Percentiles rank a stretch among this genome's conserved stretches.
Conservation (phyloP, 1,139 yeast genomes). For the Suhomyces taliae region DNA sequence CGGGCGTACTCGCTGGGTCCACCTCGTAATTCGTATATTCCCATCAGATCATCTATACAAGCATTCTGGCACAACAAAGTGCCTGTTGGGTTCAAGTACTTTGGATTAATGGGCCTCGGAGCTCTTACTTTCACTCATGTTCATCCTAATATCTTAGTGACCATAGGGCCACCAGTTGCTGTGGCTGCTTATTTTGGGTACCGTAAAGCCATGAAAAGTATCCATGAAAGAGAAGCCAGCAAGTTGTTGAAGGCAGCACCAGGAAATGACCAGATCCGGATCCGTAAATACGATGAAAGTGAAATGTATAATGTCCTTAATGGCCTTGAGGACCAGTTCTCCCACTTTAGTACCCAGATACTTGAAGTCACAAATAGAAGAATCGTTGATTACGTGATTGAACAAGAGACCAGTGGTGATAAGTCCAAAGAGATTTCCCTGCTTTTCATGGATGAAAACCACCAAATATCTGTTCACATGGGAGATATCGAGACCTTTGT, state of each 20-base stretch:
- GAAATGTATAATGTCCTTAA: slow-evolving; percentile 28
- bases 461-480: slow-evolving; percentile 27
- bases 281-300: slow-evolving; percentile 37
- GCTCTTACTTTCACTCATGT: slow-evolving; percentile 36
- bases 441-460: slow-evolving; percentile 28
- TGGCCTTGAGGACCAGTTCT: slow-evolving; percentile 43
- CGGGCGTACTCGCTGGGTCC: slow-evolving; percentile 17
- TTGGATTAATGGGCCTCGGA: slow-evolving; percentile 25
- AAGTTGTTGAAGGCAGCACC: slow-evolving; percentile 5
- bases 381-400: slow-evolving; percentile 18
- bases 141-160: slow-evolving; percentile 36
- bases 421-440: neutral
- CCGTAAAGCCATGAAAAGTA: slow-evolving; percentile 16
- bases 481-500: slow-evolving; percentile 15
- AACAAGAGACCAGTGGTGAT: slow-evolving; percentile 1
- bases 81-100: slow-evolving; percentile 32
- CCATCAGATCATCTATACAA: slow-evolving; percentile 25
- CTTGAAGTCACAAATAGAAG: slow-evolving; percentile 26
- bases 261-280: slow-evolving; percentile 19
- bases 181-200: slow-evolving; percentile 28
- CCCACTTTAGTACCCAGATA: slow-evolving; percentile 33
- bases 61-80: slow-evolving; percentile 30
- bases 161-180: slow-evolving; percentile 39
- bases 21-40: slow-evolving; percentile 34
- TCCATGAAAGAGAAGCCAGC: slow-evolving; percentile 18